phyloP scores from a whole-genome alignment of 2,329 filamentous ascomycete species.

The Fusarium sp. region DNA sequence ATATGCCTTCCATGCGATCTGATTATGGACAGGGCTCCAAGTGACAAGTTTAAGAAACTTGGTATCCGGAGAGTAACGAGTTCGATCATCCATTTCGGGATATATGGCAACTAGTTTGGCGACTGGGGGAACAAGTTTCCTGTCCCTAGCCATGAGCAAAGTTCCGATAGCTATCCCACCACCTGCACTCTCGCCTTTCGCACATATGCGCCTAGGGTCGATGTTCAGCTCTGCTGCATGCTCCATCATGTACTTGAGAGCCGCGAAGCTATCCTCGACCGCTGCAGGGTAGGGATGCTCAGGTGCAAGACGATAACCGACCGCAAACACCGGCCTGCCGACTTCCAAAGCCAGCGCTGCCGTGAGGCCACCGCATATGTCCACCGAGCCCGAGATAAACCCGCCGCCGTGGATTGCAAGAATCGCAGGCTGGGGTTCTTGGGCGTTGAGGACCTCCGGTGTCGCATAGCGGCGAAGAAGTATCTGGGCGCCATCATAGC shows the following conservation, averaged over 20 bases:
- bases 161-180: slow-evolving; percentile 28
- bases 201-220: slow-evolving; percentile 28
- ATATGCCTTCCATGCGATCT: slow-evolving; percentile 37
- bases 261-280: slow-evolving; percentile 38
- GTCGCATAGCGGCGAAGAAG: slow-evolving; percentile 34
- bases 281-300: slow-evolving; percentile 32
- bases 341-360: slow-evolving; percentile 8
- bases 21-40: slow-evolving; percentile 26
- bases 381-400: slow-evolving; percentile 25
- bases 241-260: slow-evolving; percentile 28
- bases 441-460: slow-evolving; percentile 4
- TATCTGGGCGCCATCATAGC: slow-evolving; percentile 29
- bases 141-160: slow-evolving; percentile 37
- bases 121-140: slow-evolving; percentile 25
- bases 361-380: slow-evolving; percentile 10
- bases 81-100: slow-evolving; percentile 41
- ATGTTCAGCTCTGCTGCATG: slow-evolving; percentile 37
- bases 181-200: slow-evolving; percentile 40
- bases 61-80: neutral
- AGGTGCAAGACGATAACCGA: slow-evolving; percentile 44
- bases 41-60: slow-evolving; percentile 27
- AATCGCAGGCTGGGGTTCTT: slow-evolving; percentile 32
- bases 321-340: slow-evolving; percentile 34
- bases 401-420: slow-evolving; percentile 40
- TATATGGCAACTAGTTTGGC: slow-evolving; percentile 39